Conservation (phyloP, 2,329 filamentous ascomycete genomes). For the Ophiostoma montium region DNA sequence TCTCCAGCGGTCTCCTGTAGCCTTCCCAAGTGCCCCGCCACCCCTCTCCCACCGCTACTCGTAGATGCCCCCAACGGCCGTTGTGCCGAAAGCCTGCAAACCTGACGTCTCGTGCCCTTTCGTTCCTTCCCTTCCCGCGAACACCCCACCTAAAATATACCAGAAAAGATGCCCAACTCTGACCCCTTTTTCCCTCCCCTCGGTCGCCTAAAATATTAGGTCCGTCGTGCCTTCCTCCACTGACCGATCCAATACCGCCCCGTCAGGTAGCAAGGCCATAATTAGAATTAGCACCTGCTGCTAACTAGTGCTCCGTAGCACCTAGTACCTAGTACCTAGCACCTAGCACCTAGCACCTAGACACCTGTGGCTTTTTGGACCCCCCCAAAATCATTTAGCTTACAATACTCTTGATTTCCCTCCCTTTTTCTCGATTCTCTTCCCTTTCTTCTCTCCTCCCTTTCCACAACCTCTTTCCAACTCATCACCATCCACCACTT, state of each 20-base stretch:
- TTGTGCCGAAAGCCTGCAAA: not conserved
- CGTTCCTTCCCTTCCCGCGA: not conserved
- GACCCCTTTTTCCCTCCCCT: not conserved
- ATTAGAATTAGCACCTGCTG: too few species aligned
- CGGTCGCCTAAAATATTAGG: not conserved
- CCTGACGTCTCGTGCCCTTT: not conserved
- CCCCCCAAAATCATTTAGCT: not conserved
- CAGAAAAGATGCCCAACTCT: not conserved
- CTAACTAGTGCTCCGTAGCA: too few species aligned
- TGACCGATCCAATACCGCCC: not conserved
- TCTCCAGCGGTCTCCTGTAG: not conserved
- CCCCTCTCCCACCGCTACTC: constrained; percentile 1
- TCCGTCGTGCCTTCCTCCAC: not conserved
- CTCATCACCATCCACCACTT: not conserved
- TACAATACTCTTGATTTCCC: constrained; percentile 2
- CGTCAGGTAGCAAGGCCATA: too few species aligned
- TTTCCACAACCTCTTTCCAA: constrained; percentile 1
- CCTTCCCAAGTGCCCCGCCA: not conserved
- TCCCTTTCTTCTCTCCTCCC: constrained; percentile 3
- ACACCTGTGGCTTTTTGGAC: too few species aligned
- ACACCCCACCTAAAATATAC: not conserved
- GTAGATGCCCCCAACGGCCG: constrained; percentile 3
- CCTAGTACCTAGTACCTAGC: constrained; percentile 2
- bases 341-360: not conserved
- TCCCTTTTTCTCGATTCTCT: constrained; percentile 5